These are phyloP conservation scores for Cymbopogon citratus DNA, from an alignment of 176 grass and related monocot species.

Conservation along the genomic window DNA sequence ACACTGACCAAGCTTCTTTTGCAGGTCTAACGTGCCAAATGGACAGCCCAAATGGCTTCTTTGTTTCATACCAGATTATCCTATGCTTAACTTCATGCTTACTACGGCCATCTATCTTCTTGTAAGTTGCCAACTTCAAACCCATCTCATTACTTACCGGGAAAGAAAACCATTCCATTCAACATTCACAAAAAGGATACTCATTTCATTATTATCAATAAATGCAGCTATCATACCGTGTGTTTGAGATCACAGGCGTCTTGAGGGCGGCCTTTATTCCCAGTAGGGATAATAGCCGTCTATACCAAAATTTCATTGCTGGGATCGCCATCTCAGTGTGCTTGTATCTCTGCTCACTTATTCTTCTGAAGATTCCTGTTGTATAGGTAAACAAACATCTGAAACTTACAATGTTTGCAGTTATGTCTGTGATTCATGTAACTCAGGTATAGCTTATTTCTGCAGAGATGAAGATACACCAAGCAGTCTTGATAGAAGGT, in stretches of 20 bases:
- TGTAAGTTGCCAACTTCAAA: conserved; percentile 39
- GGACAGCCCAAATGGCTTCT: conserved; percentile 89
- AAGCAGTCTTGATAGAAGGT: conserved; percentile 12
- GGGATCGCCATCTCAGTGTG: conserved; percentile 56
- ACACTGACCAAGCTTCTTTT: conserved; percentile 18
- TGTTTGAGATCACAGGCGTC: conserved; percentile 58
- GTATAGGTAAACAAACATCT: conserved; percentile 55
- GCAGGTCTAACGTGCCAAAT: conserved; percentile 79
- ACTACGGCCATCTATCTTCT: conserved; percentile 81
- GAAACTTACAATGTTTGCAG: background rate
- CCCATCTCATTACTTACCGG: background rate
- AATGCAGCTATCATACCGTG: conserved; percentile 67
- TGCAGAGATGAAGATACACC: conserved; percentile 1
- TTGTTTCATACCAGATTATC: conserved; percentile 75
- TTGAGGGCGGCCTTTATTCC: conserved; percentile 56
- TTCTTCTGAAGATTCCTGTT: conserved; percentile 70
- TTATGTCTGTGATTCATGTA: background rate
- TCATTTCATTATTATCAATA: conserved; percentile 20
- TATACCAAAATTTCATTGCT: conserved; percentile 58
- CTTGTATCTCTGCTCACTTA: conserved; percentile 65
- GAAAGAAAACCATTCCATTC: background rate
- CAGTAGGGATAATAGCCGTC: conserved; percentile 67
- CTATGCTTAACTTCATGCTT: conserved; percentile 97
- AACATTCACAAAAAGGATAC: background rate
- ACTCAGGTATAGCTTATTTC: background rate